Base-by-base conservation (phyloP, 176 grass and related monocot genomes). In the Stipa capillata region DNA sequence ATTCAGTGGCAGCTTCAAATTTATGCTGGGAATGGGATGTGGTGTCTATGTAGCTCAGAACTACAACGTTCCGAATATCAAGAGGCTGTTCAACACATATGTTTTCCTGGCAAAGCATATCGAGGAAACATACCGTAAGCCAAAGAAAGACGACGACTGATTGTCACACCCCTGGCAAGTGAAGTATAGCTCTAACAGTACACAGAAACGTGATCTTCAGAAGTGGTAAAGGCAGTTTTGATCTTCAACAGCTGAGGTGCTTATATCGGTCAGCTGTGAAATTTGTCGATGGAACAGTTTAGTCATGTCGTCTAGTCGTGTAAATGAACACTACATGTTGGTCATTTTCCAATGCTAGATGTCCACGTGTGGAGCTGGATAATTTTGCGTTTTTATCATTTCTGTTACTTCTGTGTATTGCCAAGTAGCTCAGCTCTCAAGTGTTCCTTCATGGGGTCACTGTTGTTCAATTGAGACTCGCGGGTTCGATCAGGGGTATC, bases 31-130 rank as follows among this genome's bases (percentile, higher is more conserved):
- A 73, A 80, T 88, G 75, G 89, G 84, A 12, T 92, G 79, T 10
- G 89, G 92, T 59, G 72, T 90, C 28, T 89, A 85, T 76, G 66
- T 92, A 51, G 85, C 93, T 73, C 87, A 92, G 72, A 96, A 92
- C 76, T 92, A 90, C 85, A 88, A 65, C 11, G 77, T 96, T 65
- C 90, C 93, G 2, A 90, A 92, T 10, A 37, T 96, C 28, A 96
- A 96, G 63, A 90, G 85, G 84, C 79, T 96, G 3, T 72, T 89
- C 57, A 79, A 92, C 61, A 85, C 87, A 16, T 92, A 83, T 16
- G 67, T 87, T 58, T 84, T 89, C 53, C 16, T 87, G 58, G 93
- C 93, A 67, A 87, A 87, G 86, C 87, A 87, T 56, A n/a, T 87
- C 0, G 93, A 95, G 70, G 86, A 89, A 79, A 91, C 80, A 12